Evolutionary conservation across 2,329 filamentous ascomycete species (phyloP), one percentile per base, ranked within the genome.

Genomic region (Chaetomium sp.): DNA sequence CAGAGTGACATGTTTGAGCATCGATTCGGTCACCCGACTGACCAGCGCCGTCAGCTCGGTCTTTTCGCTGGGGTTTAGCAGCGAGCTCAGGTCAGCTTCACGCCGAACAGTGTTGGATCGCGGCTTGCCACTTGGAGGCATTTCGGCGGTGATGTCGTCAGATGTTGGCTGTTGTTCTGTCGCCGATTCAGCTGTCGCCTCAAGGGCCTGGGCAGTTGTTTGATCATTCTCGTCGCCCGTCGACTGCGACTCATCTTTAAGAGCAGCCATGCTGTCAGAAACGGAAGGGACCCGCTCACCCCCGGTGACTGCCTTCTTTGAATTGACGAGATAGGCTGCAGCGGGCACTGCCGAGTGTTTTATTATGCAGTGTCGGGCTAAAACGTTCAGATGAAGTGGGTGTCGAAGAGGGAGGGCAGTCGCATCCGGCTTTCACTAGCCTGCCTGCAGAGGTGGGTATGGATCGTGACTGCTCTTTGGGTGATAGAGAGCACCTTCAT

Each of bases 11-110:
- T 85, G 80, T 59, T 79, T 80, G 63, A 82, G 79, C 78, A 88
- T 85, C 45, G 78, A 78, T 57, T 87, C 85, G 42, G 82, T 83
- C 67, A 87, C 83, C 54, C 79, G 78, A 29, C 73, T 78, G 64
- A 85, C 74, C 13, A 89, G 78, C 3, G 78, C 76, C n/a, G 78
- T 75, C 49, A 89, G 74, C 64, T 87, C 84, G 35, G 77, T 77
- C 69, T 79, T 82, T 70, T 87, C 83, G 1, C 79, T 75, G 4
- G 74, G 54, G 23, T 75, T 82, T 45, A 87, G 73, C 59, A 84
- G 72, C 29, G 78, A 77, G 60, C 80, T 85, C 67, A 87, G 70
- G 66, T 87, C 84, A 49, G 82, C 79, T 45, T 82, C 77, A 21
- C 81, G 79, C 64, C 78, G 80, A 64, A 74, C 73, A 49, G 72